phyloP scores from a whole-genome alignment of 2,329 filamentous ascomycete genomes.

The Metarhizium rileyi region DNA sequence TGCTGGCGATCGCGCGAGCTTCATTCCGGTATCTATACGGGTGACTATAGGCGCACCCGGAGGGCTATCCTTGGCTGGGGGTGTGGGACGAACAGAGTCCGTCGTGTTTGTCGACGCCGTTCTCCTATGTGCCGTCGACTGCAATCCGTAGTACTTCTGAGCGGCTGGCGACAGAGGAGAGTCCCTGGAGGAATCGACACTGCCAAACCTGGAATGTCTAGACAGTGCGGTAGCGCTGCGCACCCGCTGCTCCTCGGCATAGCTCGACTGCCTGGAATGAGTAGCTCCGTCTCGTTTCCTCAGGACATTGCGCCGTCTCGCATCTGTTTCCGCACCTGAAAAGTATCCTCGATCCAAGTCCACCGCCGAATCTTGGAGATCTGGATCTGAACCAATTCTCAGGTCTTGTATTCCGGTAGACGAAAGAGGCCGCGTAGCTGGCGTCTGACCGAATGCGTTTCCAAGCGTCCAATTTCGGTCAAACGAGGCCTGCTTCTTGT shows the following conservation, averaged over 20 bases:
- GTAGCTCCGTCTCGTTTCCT: slow-evolving; percentile 61
- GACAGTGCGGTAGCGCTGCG: slow-evolving; percentile 56
- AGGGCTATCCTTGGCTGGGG: slow-evolving; percentile 40
- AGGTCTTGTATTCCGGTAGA: slow-evolving; percentile 41
- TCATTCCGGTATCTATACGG: slow-evolving; percentile 40
- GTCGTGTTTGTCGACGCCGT: slow-evolving; percentile 51
- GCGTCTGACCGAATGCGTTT: slow-evolving; percentile 31
- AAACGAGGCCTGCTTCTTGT: slow-evolving; percentile 60
- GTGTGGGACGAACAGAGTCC: slow-evolving; percentile 41
- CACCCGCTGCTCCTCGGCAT: slow-evolving; percentile 62
- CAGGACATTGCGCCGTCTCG: slow-evolving; percentile 64
- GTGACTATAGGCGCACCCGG: slow-evolving; percentile 46
- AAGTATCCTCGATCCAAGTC: slow-evolving; percentile 88
- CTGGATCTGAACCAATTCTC: slow-evolving; percentile 25
- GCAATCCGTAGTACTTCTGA: slow-evolving; percentile 60
- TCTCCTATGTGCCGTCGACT: slow-evolving; percentile 41
- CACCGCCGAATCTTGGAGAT: slow-evolving; percentile 36
- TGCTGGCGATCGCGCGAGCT: slow-evolving; percentile 28
- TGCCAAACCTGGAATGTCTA: slow-evolving; percentile 69
- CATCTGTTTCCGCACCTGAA: slow-evolving; percentile 77
- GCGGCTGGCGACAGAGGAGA: slow-evolving; percentile 48
- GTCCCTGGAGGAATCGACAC: slow-evolving; percentile 64
- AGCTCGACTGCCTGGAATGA: slow-evolving; percentile 65
- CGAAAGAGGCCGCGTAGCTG: slow-evolving; percentile 37
- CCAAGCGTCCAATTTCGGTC: slow-evolving; percentile 62